Evolutionary conservation across 257 asterid species (phyloP), one percentile per base, ranked within the genome.

Genomic region (Nicotiana otophora): DNA sequence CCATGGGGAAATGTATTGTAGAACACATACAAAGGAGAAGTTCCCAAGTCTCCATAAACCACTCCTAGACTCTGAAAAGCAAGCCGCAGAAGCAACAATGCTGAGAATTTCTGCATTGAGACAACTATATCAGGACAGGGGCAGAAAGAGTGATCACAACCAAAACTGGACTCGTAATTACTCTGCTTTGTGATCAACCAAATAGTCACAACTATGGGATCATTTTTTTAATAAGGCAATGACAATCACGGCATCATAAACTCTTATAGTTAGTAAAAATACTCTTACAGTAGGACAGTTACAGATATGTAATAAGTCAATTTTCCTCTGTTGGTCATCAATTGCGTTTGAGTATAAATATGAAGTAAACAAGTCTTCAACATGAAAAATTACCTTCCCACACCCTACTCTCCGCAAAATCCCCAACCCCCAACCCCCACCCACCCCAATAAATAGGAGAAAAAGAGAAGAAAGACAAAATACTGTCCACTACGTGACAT

Each of bases 51-150:
- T 70, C 99, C 99, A 77, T 97, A 97, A 30, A 97, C 99, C 58
- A 97, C 97, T 81, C 99, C 99, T 55, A 97, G 87, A 79, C 98
- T 97, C 91, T 97, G 99, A 87, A 97, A 97, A 28, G 99, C 99
- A 82, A 97, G 97, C 91, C 98, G 89, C 81, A 95, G 84, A 30
- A 97, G 90, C 91, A 97, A 89, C 82, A 97, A 62, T 5, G 97
- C 69, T 1, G 99, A 95, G 82, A 91, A 93, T 84, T 92, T 89
- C 99, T 97, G 98, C 77, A 70, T 64, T 12, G 84, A 86, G 28
- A 54, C 84, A 81, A 58, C 58, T 9, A n/a, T 78, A 54, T 83
- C 70, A 62, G 83, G 62, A 80, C 26, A 64, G 42, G 51, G 60
- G 48, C 36, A 64, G 39, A 80, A 64, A 42, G 62, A 63, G 83